Base-by-base conservation (phyloP, 176 grass and related monocot species). In the Carex scoparia region DNA sequence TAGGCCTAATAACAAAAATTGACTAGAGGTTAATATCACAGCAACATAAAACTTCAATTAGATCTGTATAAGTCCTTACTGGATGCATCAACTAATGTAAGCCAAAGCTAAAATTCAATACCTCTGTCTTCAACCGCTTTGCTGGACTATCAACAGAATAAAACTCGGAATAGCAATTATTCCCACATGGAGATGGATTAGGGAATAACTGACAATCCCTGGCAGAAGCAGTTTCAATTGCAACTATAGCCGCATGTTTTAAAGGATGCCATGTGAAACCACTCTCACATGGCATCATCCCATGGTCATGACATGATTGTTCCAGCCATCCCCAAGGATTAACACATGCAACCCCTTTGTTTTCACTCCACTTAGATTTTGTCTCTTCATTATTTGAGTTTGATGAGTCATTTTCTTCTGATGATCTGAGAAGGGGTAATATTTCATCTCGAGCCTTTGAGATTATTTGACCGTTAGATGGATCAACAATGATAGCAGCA, bases 401-500 rank as follows among this genome's bases (percentile, higher is more conserved):
- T 10, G 11, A 49, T 65, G 70, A n/a, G 37, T 58, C 53, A 7
- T 61, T 91, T 73, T 84, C 61, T 18, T 86, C 74, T 27, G 15
- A 49, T 81, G 69, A 81, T 66, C 30, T 57, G 37, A 83, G 59
- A 82, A 33, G 54, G 46, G 85, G 84, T 40, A 62, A 18, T 30
- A 83, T 92, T 84, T 89, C 56, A 74, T 95, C 93, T 59, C 28
- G 71, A 81, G 86, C 88, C 65, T 90, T 90, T 10, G 95, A 87
- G 76, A 98, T 93, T 73, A 95, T 87, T 86, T 95, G 73, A 56
- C 77, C 86, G 11, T 84, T 90, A 71, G 59, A 86, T 85, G 95
- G 92, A 93, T 98, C 86, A 70, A 98, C 89, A 83, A 98, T 89
- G 61, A 95, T 63, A 73, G 86, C 91, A 93, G 91, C 77, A 88